Evolutionary conservation across 441 rosid species (phyloP), one percentile per base, ranked within the genome.

Genomic region (Bocquillonia castaneifolia): DNA sequence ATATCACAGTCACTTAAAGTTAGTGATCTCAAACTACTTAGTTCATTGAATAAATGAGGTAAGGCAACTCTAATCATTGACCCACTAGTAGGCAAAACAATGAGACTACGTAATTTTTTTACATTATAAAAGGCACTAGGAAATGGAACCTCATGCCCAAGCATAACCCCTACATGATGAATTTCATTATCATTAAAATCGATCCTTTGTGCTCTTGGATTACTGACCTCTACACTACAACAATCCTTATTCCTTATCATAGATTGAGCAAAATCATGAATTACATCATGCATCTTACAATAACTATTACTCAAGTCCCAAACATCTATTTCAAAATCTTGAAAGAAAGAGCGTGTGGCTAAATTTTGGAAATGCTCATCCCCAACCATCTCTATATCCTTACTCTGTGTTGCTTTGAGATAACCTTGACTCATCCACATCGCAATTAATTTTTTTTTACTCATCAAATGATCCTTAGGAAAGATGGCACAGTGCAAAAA

Each of bases 201-300:
- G 1, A 12, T 60, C 20, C 18, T 13, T 10, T 14, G 7, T 48
- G 10, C 17, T 5, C 0, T 6, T 1, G 0, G 5, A 7, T n/a
- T 18, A 50, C 18, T 0, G 10, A 3, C 50, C 29, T 68, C 58
- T 37, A 42, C 40, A 1, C 44, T 4, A n/a, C 48, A 54, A 52
- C 20, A 26, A 5, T 26, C 52, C 1, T 23, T 60, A 8, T 6
- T 50, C 15, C 32, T 8, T 8, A 44, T 42, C 2, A 15, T 66
- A 25, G 15, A 51, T 22, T 13, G 20, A 39, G 64, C 64, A 22
- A 60, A 60, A 60, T 69, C 72, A n/a, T 69, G 59, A 59, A 69
- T 53, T 0, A 69, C 15, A 0, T 69, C 72, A 69, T 69, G 72
- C 72, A 69, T 69, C 42, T 60, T 69, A 39, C 55, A 69, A 0